These are phyloP conservation scores for Phytopythium boreale DNA, from an alignment of 352 stramenopile genomes.

Conservation along the genomic window DNA sequence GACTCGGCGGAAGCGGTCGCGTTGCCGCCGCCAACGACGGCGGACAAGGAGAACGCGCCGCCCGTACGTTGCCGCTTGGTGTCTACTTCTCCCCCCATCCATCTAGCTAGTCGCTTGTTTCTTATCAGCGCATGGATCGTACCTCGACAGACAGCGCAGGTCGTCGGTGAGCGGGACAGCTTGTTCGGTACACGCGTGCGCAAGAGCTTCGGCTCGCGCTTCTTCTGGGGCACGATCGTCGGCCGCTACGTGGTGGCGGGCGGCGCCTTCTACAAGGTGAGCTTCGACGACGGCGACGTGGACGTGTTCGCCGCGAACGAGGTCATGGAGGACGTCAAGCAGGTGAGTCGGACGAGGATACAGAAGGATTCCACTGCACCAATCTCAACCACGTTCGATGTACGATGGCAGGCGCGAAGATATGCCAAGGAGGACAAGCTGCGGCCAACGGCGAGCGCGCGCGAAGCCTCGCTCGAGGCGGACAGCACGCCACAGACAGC, in stretches of 20 bases:
- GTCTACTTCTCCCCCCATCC: background rate
- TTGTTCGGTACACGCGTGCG: conserved; percentile 44
- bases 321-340: conserved; percentile 40
- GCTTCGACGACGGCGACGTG: conserved; percentile 81
- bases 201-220: conserved; percentile 63
- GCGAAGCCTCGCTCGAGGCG: background rate
- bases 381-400: background rate
- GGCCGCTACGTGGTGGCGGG: conserved; percentile 47
- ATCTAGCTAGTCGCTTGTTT: background rate
- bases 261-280: conserved; percentile 72
- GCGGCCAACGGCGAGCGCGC: background rate
- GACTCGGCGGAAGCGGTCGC: background rate
- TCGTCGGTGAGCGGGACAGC: conserved; percentile 10
- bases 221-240: conserved; percentile 68
- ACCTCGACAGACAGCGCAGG: background rate
- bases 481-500: background rate
- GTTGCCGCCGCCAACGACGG: background rate
- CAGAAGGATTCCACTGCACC: background rate
- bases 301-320: conserved; percentile 63
- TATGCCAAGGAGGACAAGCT: conserved; percentile 25
- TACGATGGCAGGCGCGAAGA: conserved; percentile 14
- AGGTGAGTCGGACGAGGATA: conserved; percentile 1
- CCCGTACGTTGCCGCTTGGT: background rate
- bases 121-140: background rate
- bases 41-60: conserved; percentile 4